These are phyloP conservation scores for Talaromyces atroroseus DNA, from an alignment of 2,329 filamentous ascomycete species.

Conservation along the genomic window DNA sequence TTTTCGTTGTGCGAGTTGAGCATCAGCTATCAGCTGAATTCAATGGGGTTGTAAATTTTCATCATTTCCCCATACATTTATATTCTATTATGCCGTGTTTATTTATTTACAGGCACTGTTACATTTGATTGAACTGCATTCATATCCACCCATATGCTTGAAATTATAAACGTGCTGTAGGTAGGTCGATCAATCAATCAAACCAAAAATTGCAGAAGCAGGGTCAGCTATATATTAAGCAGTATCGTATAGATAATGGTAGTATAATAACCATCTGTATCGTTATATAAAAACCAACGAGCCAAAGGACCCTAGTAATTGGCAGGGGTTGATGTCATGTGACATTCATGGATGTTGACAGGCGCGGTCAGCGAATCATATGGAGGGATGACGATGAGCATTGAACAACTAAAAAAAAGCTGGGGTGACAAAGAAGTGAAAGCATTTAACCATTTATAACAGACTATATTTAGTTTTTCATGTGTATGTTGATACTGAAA, in stretches of 20 bases:
- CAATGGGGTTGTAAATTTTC: background rate
- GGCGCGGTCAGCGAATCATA: background rate
- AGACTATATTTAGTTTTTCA: background rate
- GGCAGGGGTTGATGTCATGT: background rate
- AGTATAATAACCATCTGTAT: no score
- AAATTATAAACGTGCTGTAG: background rate
- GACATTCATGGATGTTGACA: background rate
- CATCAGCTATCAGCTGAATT: background rate
- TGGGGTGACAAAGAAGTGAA: background rate
- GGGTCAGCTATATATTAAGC: background rate
- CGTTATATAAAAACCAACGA: no score
- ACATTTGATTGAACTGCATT: background rate
- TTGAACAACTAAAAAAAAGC: background rate
- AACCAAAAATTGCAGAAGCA: background rate
- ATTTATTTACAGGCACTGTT: background rate
- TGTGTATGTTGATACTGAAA: no score
- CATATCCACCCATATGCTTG: background rate
- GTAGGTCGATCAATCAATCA: background rate
- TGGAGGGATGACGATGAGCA: background rate
- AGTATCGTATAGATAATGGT: background rate
- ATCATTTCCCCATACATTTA: background rate
- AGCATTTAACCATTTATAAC: no score
- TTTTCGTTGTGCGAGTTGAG: background rate
- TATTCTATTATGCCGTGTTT: background rate
- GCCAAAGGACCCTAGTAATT: no score